These are phyloP conservation scores for Leptosphaerulina australis DNA, from an alignment of 2,329 filamentous ascomycete genomes.

Conservation along the genomic window DNA sequence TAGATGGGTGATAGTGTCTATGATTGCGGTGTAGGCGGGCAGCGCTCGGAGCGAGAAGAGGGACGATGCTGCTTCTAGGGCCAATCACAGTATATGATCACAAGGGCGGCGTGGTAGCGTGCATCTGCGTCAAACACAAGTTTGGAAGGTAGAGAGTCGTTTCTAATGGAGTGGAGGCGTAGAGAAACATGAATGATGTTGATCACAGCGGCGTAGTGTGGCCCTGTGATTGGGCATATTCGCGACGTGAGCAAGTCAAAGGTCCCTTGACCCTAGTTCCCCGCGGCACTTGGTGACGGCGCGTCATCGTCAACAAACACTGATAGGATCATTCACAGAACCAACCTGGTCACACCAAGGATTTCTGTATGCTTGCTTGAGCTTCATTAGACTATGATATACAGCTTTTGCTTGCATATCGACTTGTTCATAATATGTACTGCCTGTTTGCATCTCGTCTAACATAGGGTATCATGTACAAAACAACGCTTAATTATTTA, in stretches of 20 bases:
- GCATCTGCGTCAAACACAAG: conserved; percentile 8
- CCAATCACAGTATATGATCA: conserved; percentile 27
- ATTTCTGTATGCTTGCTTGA: background rate
- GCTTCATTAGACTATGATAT: too few relatives aligned
- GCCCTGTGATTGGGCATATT: conserved; percentile 13
- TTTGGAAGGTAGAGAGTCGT: background rate
- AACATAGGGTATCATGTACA: conserved; percentile 24
- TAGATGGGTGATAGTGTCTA: conserved; percentile 4
- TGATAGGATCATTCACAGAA: background rate
- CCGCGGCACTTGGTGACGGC: background rate
- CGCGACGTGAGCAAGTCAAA: conserved; percentile 7
- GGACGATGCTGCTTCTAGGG: conserved; percentile 13
- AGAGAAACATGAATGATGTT: background rate
- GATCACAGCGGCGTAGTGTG: conserved; percentile 5
- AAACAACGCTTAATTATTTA: conserved; percentile 15
- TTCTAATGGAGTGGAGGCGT: background rate
- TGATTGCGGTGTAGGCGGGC: conserved; percentile 18
- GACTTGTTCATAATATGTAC: background rate
- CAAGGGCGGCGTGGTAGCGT: conserved; percentile 19
- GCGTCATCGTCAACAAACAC: conserved; percentile 21
- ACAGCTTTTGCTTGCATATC: background rate
- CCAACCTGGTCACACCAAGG: background rate
- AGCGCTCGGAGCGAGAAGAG: conserved; percentile 19
- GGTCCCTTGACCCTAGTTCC: background rate
- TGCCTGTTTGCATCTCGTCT: background rate